Percentiles rank a stretch among this genome's conserved stretches.
Evolutionary conservation across 768 basidiomycete species (phyloP).

Genomic region (Auricularia cornea): DNA sequence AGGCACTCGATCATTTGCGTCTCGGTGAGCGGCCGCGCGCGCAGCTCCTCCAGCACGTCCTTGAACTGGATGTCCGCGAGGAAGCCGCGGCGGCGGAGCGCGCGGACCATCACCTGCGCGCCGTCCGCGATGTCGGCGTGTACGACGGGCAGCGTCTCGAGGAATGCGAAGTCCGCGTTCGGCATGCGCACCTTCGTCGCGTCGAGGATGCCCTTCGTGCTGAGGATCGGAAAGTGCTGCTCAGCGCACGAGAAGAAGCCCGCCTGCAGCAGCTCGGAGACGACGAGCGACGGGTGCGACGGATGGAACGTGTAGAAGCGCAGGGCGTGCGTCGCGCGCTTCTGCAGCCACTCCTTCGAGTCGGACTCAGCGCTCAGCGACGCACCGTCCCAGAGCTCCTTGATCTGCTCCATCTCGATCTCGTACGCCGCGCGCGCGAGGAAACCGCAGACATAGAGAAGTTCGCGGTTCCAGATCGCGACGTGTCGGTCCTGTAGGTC

Average conservation of each 20-base stretch:
- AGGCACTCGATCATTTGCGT: constrained; percentile 74
- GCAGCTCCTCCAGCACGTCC: constrained; percentile 77
- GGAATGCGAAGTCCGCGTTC: constrained; percentile 63
- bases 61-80: constrained; percentile 68
- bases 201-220: constrained; percentile 61
- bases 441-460: constrained; percentile 77
- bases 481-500: constrained; percentile 79
- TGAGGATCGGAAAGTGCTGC: constrained; percentile 58
- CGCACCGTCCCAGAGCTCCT: constrained; percentile 50
- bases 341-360: constrained; percentile 41
- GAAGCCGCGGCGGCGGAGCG: constrained; percentile 53
- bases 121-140: constrained; percentile 50
- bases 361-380: constrained; percentile 26
- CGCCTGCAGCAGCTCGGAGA: constrained; percentile 59
- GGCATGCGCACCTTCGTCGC: constrained; percentile 65
- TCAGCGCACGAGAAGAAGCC: constrained; percentile 68
- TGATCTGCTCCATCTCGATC: constrained; percentile 58
- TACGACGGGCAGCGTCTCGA: constrained; percentile 69
- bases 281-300: constrained; percentile 79
- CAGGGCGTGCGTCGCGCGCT: constrained; percentile 66
- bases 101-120: constrained; percentile 51
- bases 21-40: constrained; percentile 56
- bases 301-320: constrained; percentile 84
- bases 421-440: constrained; percentile 80
- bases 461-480: constrained; percentile 85